Evolutionary conservation across 495 filamentous ascomycete genomes (phyloP).

Genomic region (Aspergillus asperescens): DNA sequence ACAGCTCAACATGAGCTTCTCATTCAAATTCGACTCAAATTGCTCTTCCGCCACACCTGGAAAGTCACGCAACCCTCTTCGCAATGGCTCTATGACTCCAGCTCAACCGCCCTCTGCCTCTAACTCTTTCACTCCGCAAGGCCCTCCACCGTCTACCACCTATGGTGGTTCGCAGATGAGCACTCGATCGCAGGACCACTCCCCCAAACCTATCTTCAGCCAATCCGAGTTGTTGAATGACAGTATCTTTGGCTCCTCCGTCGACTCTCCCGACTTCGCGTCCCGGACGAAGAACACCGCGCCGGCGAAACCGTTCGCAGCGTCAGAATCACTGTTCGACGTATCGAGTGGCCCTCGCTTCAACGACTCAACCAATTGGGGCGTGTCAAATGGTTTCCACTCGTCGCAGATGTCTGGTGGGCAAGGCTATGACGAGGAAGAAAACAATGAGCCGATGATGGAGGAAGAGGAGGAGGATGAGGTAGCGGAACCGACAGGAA

Average conservation of each 20-base stretch:
- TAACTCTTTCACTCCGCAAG: constrained; percentile 69
- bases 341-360: constrained; percentile 40
- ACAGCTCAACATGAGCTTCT: constrained; percentile 34
- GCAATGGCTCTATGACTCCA: constrained; percentile 70
- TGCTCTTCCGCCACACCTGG: constrained; percentile 37
- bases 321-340: constrained; percentile 33
- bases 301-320: constrained; percentile 22
- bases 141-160: constrained; percentile 57
- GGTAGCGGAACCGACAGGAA: constrained; percentile 19
- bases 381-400: constrained; percentile 25
- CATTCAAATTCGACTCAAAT: constrained; percentile 34
- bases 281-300: constrained; percentile 29
- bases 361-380: constrained; percentile 32
- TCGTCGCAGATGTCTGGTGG: constrained; percentile 34
- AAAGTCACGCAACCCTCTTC: constrained; percentile 38
- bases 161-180: constrained; percentile 62
- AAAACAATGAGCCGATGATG: constrained; percentile 24
- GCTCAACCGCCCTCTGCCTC: constrained; percentile 65
- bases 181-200: constrained; percentile 34
- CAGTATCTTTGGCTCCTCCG: constrained; percentile 41
- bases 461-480: constrained; percentile 31
- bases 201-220: constrained; percentile 37
- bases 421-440: constrained; percentile 33
- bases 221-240: constrained; percentile 40
- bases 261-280: constrained; percentile 34